Evolutionary conservation across 2,329 filamentous ascomycete genomes (phyloP), one percentile per base, ranked within the genome.

Genomic region (Ceratocystis destructans): DNA sequence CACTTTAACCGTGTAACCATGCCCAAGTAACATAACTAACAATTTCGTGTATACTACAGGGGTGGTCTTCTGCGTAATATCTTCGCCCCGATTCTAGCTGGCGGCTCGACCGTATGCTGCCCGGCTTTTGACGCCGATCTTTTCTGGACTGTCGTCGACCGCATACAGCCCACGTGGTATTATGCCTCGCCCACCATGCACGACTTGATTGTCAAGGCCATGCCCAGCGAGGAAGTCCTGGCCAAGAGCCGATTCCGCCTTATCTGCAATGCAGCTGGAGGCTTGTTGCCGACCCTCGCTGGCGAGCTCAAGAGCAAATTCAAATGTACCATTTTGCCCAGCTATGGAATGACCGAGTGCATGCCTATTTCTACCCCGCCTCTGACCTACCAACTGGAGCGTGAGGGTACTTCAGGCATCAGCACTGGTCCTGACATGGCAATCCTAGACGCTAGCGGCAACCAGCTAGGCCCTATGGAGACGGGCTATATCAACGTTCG

Each of bases 281-380:
- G 78, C 28, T 74, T 83, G 2, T 74, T 82, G 1, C 81, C 81
- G 1, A 78, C 79, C 1, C 72, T 83, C 48, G 80, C 81, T 0
- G 71, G 72, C 33, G 78, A 77, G 64, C 74, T 83, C 8, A 75
- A 76, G 17, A 76, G 80, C 66, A 80, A 77, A 0, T 84, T 83
- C 72, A 73, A 76, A 10, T 81, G 79, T 66, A 76, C 75, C 1
- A 77, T 84, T 2, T 74, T 84, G 20, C 81, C 81, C 1, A 82
- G 80, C 69, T 83, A 84, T 69, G 82, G 81, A 20, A 83, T 84
- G 81, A 84, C 81, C 0, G 81, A 83, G 73, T 83, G 81, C 69
- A 83, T 83, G 79, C 81, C 81, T 0, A 83, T 83, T 61, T 81
- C 79, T 2, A 82, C 80, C 2, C 81, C 81, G 1, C 80, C 80